Percentiles rank a stretch among this genome's conserved stretches.
These are phyloP conservation scores for Podila epigama DNA, from an alignment of 192 early-diverging fungal species.

Conservation along the genomic window DNA sequence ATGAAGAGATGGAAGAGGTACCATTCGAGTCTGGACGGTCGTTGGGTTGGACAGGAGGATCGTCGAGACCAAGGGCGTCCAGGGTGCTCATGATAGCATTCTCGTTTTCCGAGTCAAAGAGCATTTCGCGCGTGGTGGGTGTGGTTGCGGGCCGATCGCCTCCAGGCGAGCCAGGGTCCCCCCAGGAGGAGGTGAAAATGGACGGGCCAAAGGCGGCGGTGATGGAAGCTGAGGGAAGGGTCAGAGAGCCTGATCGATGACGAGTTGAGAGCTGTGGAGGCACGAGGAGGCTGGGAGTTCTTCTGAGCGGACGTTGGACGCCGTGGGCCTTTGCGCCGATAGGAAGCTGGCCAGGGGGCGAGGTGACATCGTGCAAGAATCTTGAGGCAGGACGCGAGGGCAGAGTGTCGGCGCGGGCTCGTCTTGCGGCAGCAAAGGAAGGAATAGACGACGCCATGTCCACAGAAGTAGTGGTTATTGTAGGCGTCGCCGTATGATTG, in stretches of 20 bases:
- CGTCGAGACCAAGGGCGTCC: constrained; percentile 76
- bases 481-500: constrained; percentile 12
- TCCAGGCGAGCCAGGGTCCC: constrained; percentile 52
- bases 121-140: constrained; percentile 54
- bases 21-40: neutral
- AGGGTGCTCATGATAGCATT: constrained; percentile 68
- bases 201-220: constrained; percentile 65
- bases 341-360: neutral
- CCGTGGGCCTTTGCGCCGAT: constrained; percentile 20
- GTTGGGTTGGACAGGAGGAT: constrained; percentile 52
- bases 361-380: constrained; percentile 20
- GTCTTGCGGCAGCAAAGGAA: constrained; percentile 48
- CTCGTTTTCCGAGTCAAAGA: constrained; percentile 62
- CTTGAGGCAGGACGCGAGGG: constrained; percentile 45
- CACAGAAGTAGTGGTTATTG: constrained; percentile 37
- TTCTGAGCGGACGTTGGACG: constrained; percentile 20
- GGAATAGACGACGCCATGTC: constrained; percentile 31
- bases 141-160: constrained; percentile 52
- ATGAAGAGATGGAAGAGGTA: too few relatives aligned
- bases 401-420: constrained; percentile 57
- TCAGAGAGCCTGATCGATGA: constrained; percentile 62
- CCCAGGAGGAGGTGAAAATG: constrained; percentile 67
- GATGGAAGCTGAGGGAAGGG: constrained; percentile 58
- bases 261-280: constrained; percentile 52
- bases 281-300: constrained; percentile 39